Conservation (phyloP, 495 filamentous ascomycete species). For the Podospora bellae-mahoneyi region DNA sequence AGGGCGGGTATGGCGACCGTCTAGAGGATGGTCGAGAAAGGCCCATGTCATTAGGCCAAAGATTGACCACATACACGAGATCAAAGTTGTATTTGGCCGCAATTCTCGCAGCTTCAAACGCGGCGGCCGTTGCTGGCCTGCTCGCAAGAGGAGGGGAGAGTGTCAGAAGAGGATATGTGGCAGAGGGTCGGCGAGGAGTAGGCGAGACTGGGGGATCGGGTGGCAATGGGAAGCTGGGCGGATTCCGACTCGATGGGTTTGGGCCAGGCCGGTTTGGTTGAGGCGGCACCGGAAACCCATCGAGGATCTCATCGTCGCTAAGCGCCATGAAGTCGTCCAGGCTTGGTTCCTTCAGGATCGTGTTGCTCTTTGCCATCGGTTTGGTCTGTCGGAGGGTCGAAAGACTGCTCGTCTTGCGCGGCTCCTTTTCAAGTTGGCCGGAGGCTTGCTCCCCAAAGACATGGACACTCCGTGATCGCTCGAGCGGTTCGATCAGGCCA, state of each 20-base stretch:
- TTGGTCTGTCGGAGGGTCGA: conserved; percentile 19
- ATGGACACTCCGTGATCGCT: background rate
- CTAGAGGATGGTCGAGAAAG: conserved; percentile 10
- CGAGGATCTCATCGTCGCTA: conserved; percentile 48
- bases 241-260: conserved; percentile 7
- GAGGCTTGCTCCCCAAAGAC: background rate
- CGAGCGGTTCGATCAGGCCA: background rate
- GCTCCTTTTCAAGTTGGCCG: background rate
- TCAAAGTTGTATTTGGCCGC: conserved; percentile 41
- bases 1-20: conserved; percentile 2
- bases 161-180: conserved; percentile 20
- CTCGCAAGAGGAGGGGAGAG: conserved; percentile 30
- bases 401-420: conserved; percentile 25
- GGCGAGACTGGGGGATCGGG: conserved; percentile 15
- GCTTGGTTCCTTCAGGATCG: conserved; percentile 39
- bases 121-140: conserved; percentile 34
- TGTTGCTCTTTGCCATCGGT: conserved; percentile 6
- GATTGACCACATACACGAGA: conserved; percentile 43
- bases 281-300: conserved; percentile 20
- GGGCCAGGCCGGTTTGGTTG: conserved; percentile 3
- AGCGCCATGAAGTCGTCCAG: conserved; percentile 45
- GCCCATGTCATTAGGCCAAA: conserved; percentile 39
- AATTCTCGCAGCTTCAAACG: conserved; percentile 42
- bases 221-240: conserved; percentile 22
- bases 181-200: conserved; percentile 6